Conservation (phyloP, 2,329 filamentous ascomycete genomes). For the Sporothrix brasiliensis region DNA sequence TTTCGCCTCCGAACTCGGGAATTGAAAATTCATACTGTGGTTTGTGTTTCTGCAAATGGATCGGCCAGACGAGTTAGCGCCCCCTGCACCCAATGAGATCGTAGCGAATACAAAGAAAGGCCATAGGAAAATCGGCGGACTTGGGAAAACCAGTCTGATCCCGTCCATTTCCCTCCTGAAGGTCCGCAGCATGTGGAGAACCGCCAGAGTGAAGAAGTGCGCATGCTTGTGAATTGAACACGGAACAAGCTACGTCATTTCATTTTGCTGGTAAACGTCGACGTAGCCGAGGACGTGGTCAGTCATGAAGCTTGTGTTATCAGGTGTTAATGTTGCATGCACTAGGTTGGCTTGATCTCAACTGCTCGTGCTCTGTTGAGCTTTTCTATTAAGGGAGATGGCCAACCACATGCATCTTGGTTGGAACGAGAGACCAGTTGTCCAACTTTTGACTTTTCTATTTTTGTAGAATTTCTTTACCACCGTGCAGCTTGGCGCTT, state of each 20-base stretch:
- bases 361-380: not conserved
- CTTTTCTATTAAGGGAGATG: no score
- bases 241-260: not conserved
- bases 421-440: no score
- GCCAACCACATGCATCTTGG: constrained; percentile 7
- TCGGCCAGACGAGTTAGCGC: not conserved
- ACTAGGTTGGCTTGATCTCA: not conserved
- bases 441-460: no score
- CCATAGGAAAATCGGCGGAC: not conserved
- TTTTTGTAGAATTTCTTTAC: not conserved
- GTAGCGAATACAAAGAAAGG: constrained; percentile 6
- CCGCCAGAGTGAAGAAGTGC: not conserved
- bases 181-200: not conserved
- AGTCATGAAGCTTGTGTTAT: not conserved
- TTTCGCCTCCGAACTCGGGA: constrained; percentile 30
- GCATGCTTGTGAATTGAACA: not conserved
- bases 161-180: not conserved
- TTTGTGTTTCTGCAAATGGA: not conserved
- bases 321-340: not conserved
- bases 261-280: not conserved
- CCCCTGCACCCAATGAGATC: not conserved
- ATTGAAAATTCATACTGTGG: constrained; percentile 9
- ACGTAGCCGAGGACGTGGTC: not conserved
- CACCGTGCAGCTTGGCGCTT: not conserved
- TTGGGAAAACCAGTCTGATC: constrained; percentile 13